Evolutionary conservation across 805 yeast genomes (phyloP).

Genomic region (Candida palmyrensis): DNA sequence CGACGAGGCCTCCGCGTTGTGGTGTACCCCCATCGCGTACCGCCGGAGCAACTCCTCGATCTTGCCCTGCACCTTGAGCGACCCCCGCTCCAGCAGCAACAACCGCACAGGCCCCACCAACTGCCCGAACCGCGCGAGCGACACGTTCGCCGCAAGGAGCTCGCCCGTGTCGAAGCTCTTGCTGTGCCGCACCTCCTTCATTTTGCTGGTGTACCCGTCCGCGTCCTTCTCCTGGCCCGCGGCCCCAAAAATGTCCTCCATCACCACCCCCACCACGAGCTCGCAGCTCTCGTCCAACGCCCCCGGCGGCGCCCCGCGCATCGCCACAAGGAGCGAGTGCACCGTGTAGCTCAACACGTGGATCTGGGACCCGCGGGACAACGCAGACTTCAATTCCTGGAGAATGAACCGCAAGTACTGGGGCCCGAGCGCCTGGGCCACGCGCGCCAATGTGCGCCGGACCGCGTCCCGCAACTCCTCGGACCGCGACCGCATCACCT

Average conservation of each 20-base stretch:
- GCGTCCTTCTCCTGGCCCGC: slow-evolving; percentile 94
- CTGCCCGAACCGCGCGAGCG: slow-evolving; percentile 49
- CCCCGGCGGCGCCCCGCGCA: slow-evolving; percentile 42
- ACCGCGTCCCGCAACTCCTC: slow-evolving; percentile 87
- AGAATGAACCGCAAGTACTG: slow-evolving; percentile 68
- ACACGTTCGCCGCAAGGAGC: slow-evolving; percentile 60
- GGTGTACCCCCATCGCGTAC: slow-evolving; percentile 71
- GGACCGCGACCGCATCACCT: slow-evolving; percentile 75
- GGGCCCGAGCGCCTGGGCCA: slow-evolving; percentile 65
- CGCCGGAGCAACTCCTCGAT: slow-evolving; percentile 75
- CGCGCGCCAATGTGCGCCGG: slow-evolving; percentile 66
- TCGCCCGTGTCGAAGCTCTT: slow-evolving; percentile 88
- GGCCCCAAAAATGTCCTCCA: slow-evolving; percentile 91
- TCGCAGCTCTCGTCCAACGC: slow-evolving; percentile 68
- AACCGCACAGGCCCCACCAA: slow-evolving; percentile 67
- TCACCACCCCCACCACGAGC: slow-evolving; percentile 62
- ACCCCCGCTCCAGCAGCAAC: slow-evolving; percentile 56
- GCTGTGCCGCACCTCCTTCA: slow-evolving; percentile 86
- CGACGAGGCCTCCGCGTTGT: slow-evolving; percentile 54
- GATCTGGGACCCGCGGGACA: slow-evolving; percentile 85
- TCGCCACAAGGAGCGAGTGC: slow-evolving; percentile 61
- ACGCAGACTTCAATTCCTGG: slow-evolving; percentile 71
- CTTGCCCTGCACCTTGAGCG: slow-evolving; percentile 64
- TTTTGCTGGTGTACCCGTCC: slow-evolving; percentile 78
- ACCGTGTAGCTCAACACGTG: slow-evolving; percentile 89